phyloP scores from a whole-genome alignment of 495 filamentous ascomycete genomes.

The Penicillium herquei region DNA sequence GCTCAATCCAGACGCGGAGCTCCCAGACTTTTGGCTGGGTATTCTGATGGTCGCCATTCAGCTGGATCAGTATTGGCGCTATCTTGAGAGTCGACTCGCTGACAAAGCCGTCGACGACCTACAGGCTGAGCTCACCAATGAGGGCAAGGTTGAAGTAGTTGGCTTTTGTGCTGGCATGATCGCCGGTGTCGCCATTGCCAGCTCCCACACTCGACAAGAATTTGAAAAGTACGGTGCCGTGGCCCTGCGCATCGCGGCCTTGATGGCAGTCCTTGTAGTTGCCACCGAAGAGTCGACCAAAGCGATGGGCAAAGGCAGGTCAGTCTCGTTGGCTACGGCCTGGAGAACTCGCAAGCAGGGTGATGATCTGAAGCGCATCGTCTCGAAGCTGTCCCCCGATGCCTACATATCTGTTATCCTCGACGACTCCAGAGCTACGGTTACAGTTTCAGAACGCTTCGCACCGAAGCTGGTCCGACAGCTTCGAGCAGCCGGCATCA shows the following conservation, averaged over 20 bases:
- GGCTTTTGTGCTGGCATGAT: neutral
- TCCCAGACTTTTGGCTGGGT: neutral
- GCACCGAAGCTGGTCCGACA: slow-evolving; percentile 22
- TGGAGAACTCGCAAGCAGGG: neutral
- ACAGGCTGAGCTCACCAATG: neutral
- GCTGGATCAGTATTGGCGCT: neutral
- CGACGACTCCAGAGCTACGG: slow-evolving; percentile 37
- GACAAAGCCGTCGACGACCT: neutral
- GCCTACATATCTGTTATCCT: slow-evolving; percentile 46
- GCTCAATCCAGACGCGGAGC: neutral
- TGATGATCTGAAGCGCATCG: neutral
- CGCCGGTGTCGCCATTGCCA: neutral
- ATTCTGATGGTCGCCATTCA: neutral
- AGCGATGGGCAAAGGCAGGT: neutral
- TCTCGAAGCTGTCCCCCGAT: slow-evolving; percentile 12
- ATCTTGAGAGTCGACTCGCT: neutral
- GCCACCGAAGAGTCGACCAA: neutral
- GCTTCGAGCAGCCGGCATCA: slow-evolving; percentile 37
- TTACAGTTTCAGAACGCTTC: slow-evolving; percentile 25
- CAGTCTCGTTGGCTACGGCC: neutral
- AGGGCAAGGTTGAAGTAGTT: neutral
- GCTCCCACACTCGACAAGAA: neutral
- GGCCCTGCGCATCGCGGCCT: neutral
- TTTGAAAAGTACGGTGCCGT: neutral
- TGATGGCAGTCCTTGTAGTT: neutral